Evolutionary conservation across 1,139 yeast genomes (phyloP).

Genomic region (Zygoascus sp.): DNA sequence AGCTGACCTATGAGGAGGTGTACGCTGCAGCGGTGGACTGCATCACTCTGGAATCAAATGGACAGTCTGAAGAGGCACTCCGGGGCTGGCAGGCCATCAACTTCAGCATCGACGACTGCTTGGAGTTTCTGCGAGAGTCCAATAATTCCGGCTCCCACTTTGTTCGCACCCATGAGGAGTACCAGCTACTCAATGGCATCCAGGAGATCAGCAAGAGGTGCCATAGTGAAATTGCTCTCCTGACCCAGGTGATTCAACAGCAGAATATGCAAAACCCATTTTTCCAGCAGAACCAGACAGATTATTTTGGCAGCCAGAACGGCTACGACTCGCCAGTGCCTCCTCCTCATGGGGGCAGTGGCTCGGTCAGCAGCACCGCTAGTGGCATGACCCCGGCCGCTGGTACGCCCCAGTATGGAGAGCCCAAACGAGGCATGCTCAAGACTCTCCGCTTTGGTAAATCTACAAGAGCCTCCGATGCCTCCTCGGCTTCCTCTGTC

Average conservation of each 20-base stretch:
- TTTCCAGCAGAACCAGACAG: neutral
- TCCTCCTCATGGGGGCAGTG: constrained; percentile 4
- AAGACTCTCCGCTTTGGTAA: constrained; percentile 24
- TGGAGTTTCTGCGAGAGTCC: constrained; percentile 6
- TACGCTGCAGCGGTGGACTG: constrained; percentile 36
- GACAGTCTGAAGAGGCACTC: constrained; percentile 32
- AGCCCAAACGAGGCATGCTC: constrained; percentile 6
- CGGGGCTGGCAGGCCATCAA: constrained; percentile 13
- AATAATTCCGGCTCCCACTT: constrained; percentile 9
- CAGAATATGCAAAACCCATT: neutral
- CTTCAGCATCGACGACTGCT: constrained; percentile 13
- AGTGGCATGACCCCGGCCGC: too few species aligned
- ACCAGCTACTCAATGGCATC: constrained; percentile 8
- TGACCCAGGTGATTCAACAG: neutral
- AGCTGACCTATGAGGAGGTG: constrained; percentile 36
- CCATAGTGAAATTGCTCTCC: constrained; percentile 2
- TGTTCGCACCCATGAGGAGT: constrained; percentile 11
- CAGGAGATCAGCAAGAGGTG: constrained; percentile 8
- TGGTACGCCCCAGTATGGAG: too few species aligned
- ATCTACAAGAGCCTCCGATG: constrained; percentile 20
- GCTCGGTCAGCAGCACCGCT: too few species aligned
- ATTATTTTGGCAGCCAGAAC: neutral
- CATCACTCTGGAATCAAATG: constrained; percentile 34
- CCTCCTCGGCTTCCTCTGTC: constrained; percentile 11
- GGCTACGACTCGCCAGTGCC: neutral